Conservation (phyloP, 202 grass and related monocot species). For the Schoenoplectus tabernaemontani region DNA sequence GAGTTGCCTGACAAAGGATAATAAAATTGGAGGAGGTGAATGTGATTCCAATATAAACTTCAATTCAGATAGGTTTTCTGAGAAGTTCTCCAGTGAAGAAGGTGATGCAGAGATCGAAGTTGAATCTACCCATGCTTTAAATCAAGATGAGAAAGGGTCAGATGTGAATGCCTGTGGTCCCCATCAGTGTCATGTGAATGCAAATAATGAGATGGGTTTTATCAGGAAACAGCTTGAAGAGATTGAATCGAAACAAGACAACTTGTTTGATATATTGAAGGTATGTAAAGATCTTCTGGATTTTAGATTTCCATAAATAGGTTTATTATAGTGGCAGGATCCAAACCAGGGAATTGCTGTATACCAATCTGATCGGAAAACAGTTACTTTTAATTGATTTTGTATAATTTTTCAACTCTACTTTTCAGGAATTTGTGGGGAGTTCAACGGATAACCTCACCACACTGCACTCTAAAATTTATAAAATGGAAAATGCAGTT, state of each 20-base stretch:
- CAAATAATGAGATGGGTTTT: constrained; percentile 58
- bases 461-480: constrained; percentile 65
- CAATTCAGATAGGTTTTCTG: constrained; percentile 14
- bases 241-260: constrained; percentile 77
- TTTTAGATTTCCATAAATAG: not conserved
- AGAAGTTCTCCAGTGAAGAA: constrained; percentile 9
- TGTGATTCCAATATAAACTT: constrained; percentile 32
- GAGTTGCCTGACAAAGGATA: constrained; percentile 74
- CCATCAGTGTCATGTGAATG: constrained; percentile 59
- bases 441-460: constrained; percentile 65
- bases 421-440: constrained; percentile 68
- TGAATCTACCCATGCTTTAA: not conserved
- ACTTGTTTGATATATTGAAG: constrained; percentile 68
- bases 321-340: not conserved
- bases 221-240: constrained; percentile 80
- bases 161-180: constrained; percentile 46
- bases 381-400: not conserved
- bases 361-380: not conserved
- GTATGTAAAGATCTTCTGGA: constrained; percentile 34
- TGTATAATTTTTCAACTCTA: constrained; percentile 10
- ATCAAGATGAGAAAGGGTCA: constrained; percentile 43
- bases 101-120: constrained; percentile 3
- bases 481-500: constrained; percentile 67
- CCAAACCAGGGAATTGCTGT: not conserved
- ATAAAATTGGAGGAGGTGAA: constrained; percentile 38